Base-by-base conservation (phyloP, 257 asterid genomes). In the Primulina huaijiensis region DNA sequence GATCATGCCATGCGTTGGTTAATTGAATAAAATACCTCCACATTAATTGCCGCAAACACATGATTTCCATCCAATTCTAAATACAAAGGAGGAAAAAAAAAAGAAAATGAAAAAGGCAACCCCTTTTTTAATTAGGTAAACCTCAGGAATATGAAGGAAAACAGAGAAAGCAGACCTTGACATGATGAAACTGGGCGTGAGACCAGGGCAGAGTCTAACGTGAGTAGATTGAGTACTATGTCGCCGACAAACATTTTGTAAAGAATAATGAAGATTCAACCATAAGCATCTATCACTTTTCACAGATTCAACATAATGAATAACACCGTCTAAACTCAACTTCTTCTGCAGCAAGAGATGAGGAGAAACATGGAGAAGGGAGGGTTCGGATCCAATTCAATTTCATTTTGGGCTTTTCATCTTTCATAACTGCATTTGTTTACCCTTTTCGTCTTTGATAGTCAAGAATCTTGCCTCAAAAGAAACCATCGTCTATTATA, bases 241-340 rank as follows among this genome's bases (percentile, higher is more conserved):
- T 63, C 12, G 60, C 69, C 83, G 81, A 70, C 64, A 72, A 68
- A 83, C 86, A 82, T 79, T 69, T 78, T 78, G 78, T 21, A 62
- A 20, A 56, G 69, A 67, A 33, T 31, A 71, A 60, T 14, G 62
- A 64, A 76, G 69, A 73, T 76, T 64, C 68, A 61, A 79, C 76
- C 80, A 71, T 74, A 63, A 11, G 77, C 69, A 74, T 76, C 75
- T 65, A 31, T 46, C 57, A 65, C 43, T 74, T 70, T 74, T 64
- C 64, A 64, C 71, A 38, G 71, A 59, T 72, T 76, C 64, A 25
- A 65, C 67, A 69, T 78, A 56, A 55, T 61, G n/a, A 67, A n/a
- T 31, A 31, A 31, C 34, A 31, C 34, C 34, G 34, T 31, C 34
- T 31, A 5, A 21, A 29, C 38, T 33, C 64, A 46, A 60, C 64